A percentile compares a stretch with the other conserved stretches of the same genome.
Evolutionary conservation across 352 stramenopile genomes (phyloP).

Genomic region (Sclerospora graminicola): DNA sequence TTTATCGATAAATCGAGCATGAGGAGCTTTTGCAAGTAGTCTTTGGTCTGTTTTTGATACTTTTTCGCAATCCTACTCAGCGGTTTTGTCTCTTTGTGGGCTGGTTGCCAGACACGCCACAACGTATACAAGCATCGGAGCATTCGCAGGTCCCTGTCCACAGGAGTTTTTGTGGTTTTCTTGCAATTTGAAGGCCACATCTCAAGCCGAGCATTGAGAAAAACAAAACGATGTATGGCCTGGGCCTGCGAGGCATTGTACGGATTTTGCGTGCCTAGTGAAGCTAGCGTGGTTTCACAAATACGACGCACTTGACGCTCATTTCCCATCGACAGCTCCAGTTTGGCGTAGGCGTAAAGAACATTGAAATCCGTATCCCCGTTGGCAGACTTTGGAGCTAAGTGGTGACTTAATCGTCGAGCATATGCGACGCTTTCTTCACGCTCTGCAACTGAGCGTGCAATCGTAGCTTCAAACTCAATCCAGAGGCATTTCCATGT

Average conservation of each 20-base stretch:
- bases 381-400: constrained; percentile 10
- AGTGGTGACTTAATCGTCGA: constrained; percentile 27
- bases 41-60: constrained; percentile 6
- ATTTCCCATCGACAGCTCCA: constrained; percentile 41
- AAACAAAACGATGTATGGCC: constrained; percentile 43
- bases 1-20: constrained; percentile 10
- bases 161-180: constrained; percentile 2
- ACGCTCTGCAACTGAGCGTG: background rate
- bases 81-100: constrained; percentile 12
- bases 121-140: constrained; percentile 27
- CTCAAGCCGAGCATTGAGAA: constrained; percentile 32
- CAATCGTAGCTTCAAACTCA: too few species aligned
- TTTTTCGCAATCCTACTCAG: constrained; percentile 31
- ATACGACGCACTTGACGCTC: constrained; percentile 34
- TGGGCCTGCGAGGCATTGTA: constrained; percentile 4
- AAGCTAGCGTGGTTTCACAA: constrained; percentile 43
- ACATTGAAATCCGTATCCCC: constrained; percentile 14
- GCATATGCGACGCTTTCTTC: constrained; percentile 2
- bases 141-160: constrained; percentile 2
- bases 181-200: constrained; percentile 12
- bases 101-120: constrained; percentile 25
- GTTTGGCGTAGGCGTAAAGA: constrained; percentile 40
- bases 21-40: constrained; percentile 14
- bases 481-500: too few species aligned
- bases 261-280: constrained; percentile 5